These are phyloP conservation scores for Trifolium dubium DNA, from an alignment of 306 rosid species.

Conservation along the genomic window DNA sequence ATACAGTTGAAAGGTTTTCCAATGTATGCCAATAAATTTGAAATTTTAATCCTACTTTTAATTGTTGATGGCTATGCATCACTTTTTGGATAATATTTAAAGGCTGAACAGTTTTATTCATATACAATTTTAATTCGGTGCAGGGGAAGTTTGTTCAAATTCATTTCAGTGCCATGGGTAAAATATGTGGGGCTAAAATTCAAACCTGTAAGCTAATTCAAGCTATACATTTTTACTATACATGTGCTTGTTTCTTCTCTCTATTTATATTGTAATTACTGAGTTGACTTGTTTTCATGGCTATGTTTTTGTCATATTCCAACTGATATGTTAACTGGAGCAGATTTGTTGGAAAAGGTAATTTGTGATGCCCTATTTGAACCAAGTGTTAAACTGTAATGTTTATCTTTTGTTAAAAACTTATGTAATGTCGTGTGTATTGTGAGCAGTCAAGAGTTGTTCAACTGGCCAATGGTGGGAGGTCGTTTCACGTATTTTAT, in stretches of 20 bases:
- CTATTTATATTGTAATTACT: conserved; percentile 44
- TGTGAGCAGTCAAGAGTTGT: conserved; percentile 89
- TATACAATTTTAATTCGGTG: conserved; percentile 43
- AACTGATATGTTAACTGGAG: conserved; percentile 40
- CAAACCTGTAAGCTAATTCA: conserved; percentile 77
- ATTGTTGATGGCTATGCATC: conserved; percentile 37
- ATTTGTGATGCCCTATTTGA: conserved; percentile 41
- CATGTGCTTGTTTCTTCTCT: conserved; percentile 29
- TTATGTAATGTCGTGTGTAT: conserved; percentile 46
- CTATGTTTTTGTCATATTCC: conserved; percentile 44
- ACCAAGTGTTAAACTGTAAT: conserved; percentile 29
- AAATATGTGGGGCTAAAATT: conserved; percentile 75
- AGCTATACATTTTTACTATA: conserved; percentile 32
- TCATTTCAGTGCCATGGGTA: conserved; percentile 69
- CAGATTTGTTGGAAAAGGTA: conserved; percentile 93
- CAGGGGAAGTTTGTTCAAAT: conserved; percentile 92
- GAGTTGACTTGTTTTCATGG: conserved; percentile 51
- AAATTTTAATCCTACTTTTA: not conserved
- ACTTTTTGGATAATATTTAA: conserved; percentile 22
- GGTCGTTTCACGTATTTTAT: conserved; percentile 90
- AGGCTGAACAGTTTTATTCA: conserved; percentile 39
- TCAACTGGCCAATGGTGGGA: conserved; percentile 69
- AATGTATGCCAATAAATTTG: conserved; percentile 25
- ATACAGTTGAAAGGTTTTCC: conserved; percentile 29
- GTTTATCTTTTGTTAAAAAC: conserved; percentile 26